phyloP scores from a whole-genome alignment of 352 stramenopile species.

The Globisporangium mamillatum region DNA sequence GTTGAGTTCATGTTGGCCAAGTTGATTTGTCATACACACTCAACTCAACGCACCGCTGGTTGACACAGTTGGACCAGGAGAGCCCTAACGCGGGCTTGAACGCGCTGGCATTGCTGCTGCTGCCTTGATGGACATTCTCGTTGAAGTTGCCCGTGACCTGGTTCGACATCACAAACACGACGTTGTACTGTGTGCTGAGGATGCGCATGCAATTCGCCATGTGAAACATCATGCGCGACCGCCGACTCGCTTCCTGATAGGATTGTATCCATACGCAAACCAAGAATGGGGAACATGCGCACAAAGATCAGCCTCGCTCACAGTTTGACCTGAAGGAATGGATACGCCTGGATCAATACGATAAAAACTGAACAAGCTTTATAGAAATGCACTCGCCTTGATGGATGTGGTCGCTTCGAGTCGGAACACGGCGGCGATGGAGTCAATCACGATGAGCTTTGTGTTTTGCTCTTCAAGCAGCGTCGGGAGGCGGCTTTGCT shows the following conservation, averaged over 20 bases:
- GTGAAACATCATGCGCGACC: conserved; percentile 77
- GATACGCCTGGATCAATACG: not conserved
- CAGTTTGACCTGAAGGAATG: not conserved
- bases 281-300: not conserved
- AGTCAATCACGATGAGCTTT: conserved; percentile 81
- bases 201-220: conserved; percentile 85
- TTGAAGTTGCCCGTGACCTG: conserved; percentile 76
- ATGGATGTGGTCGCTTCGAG: conserved; percentile 63
- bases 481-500: conserved; percentile 68
- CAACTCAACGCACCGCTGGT: conserved; percentile 55
- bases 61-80: conserved; percentile 85
- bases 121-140: conserved; percentile 13
- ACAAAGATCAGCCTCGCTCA: not conserved
- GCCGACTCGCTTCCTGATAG: conserved; percentile 56
- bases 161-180: conserved; percentile 77
- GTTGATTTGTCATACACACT: not conserved
- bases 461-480: conserved; percentile 71
- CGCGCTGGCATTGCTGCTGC: conserved; percentile 18
- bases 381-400: conserved; percentile 33
- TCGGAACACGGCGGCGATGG: conserved; percentile 73
- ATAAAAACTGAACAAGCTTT: not conserved
- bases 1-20: not conserved
- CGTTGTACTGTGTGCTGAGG: conserved; percentile 69
- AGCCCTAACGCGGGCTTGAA: conserved; percentile 65
- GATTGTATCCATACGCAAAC: not conserved